Conservation (phyloP, 2,329 filamentous ascomycete genomes). For the Plenodomus biglobosus region DNA sequence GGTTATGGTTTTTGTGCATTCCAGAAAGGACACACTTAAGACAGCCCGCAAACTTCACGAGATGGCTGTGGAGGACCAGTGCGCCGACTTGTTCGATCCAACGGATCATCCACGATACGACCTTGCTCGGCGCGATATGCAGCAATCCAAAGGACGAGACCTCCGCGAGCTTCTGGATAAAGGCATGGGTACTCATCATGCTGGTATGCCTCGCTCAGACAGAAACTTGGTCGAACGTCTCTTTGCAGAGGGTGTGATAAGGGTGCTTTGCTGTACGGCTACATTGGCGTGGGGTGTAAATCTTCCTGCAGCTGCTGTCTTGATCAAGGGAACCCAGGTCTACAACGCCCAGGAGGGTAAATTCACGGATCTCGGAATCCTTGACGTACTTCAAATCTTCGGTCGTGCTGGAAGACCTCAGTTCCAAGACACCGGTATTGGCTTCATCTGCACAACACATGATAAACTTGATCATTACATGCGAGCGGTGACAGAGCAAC, state of each 20-base stretch:
- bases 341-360: constrained; percentile 97
- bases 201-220: constrained; percentile 92
- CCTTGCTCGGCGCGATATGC: constrained; percentile 79
- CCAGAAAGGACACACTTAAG: constrained; percentile 86
- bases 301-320: constrained; percentile 89
- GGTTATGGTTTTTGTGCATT: constrained; percentile 99
- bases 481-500: constrained; percentile 88
- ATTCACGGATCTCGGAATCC: constrained; percentile 92
- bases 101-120: constrained; percentile 76
- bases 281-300: constrained; percentile 99
- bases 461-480: constrained; percentile 91
- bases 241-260: constrained; percentile 89
- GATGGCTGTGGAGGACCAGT: constrained; percentile 79
- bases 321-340: constrained; percentile 97
- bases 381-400: constrained; percentile 97
- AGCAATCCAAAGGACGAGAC: constrained; percentile 80
- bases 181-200: constrained; percentile 93
- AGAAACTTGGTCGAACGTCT: constrained; percentile 93
- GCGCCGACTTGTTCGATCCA: constrained; percentile 81
- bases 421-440: constrained; percentile 96
- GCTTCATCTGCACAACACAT: constrained; percentile 96
- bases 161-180: constrained; percentile 86
- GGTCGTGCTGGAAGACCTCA: constrained; percentile 97
- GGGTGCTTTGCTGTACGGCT: constrained; percentile 96
- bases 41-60: constrained; percentile 85